Base-by-base conservation (phyloP, 176 grass and related monocot genomes). In the Carex cristatella region DNA sequence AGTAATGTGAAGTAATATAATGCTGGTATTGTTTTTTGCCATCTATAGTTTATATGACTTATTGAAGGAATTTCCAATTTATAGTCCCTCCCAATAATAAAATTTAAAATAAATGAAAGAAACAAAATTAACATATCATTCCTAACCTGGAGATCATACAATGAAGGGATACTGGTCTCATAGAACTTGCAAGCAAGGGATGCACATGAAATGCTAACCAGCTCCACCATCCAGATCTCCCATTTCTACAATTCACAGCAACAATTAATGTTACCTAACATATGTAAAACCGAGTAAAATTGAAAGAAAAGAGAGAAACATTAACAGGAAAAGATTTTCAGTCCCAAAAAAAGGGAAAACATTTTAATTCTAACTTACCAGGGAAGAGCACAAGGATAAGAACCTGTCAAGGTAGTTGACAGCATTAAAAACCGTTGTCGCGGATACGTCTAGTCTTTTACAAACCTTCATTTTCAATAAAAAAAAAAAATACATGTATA, bases 141-240 rank as follows among this genome's bases (percentile, higher is more conserved):
- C 48, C 40, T 48, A 73, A 93, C 95, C 89, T 95, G 95, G 49
- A 95, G 91, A 81, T 95, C 65, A 48, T 94, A 89, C 63, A 95
- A 60, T 3, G 95, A 93, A 11, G 91, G 93, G 67, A 92, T 69
- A 12, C 9, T 35, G 51, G 91, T 86, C 67, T 95, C 88, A 16
- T 95, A 92, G 27, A 98, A 60, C 83, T 98, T 98, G 88, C 88
- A 94, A 5, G 95, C 91, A 46, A 95, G 51, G 1, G 95, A 98
- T 5, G 93, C 37, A 84, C 93, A 98, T 6, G 91, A 85, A 65
- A 95, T 80, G 80, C 91, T 89, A 40, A 98, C 86, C 88, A 98
- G n/a, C 14, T 98, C 95, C 32, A 90, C 88, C 95, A 98, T 98
- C 95, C 93, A 95, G 15, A 7, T 54, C 81, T 98, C 95, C 95